Evolutionary conservation across 805 yeast genomes (phyloP), one percentile per base, ranked within the genome.

Genomic region (Candida patagonica): DNA sequence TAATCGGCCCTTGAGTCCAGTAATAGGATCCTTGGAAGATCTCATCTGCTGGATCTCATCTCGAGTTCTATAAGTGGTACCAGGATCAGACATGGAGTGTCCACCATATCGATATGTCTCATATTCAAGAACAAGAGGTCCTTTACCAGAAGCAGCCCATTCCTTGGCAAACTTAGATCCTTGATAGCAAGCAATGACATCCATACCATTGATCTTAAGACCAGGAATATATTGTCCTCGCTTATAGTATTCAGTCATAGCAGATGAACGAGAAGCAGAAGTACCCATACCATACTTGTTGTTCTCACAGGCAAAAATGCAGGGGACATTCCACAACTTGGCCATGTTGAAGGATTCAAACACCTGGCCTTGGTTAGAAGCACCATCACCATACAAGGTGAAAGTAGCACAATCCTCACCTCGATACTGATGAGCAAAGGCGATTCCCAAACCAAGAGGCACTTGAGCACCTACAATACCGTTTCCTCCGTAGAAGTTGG

Each of bases 211-310:
- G 59, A 89, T 84, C 73, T 88, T 92, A 62, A 92, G 73, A 71
- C 98, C 98, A 51, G 98, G 98, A 53, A 92, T 92, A 74, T 86
- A 92, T 71, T 92, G 98, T 62, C 97, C 98, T 72, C 98, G 87
- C 79, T 89, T 86, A 79, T 84, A 84, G 74, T 87, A 92, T 58
- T 92, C 96, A 45, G 94, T 81, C 73, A 87, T 68, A 40, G 98
- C 98, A 40, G 96, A 87, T 10, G 96, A 87, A 71, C 98, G 82
- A 35, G 95, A 66, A 41, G 97, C 97, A 49, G 98, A 69, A 40
- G 98, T 92, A 71, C 98, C 98, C 98, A 92, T 92, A 75, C 98
- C 98, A 66, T 92, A 92, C 71, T 87, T 92, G 80, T 92, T 92
- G 76, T 92, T 92, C 70, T 92, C 98, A 74, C 98, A 92, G 48